These are phyloP conservation scores for Aspergillus hortae DNA, from an alignment of 2,329 filamentous ascomycete genomes.

Conservation along the genomic window DNA sequence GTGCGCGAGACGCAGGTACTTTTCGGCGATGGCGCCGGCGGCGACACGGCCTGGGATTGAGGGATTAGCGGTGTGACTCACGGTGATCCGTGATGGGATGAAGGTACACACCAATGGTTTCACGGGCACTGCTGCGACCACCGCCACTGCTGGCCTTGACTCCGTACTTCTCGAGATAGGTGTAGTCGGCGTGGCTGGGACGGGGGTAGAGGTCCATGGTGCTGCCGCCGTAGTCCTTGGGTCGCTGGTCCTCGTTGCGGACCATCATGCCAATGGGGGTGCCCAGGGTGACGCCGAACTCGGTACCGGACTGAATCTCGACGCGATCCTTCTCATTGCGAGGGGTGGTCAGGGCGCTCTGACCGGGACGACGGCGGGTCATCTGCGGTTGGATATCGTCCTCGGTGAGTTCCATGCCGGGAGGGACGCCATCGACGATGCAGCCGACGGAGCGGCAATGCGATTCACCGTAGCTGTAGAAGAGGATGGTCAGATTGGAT, in stretches of 20 bases:
- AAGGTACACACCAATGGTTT: conserved; percentile 74
- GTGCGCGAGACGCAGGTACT: conserved; percentile 77
- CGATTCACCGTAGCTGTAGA: conserved; percentile 67
- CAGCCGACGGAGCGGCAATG: conserved; percentile 91
- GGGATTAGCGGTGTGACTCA: neutral
- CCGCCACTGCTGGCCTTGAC: conserved; percentile 88
- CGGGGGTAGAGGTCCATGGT: conserved; percentile 92
- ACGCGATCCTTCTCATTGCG: conserved; percentile 90
- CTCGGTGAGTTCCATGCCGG: conserved; percentile 80
- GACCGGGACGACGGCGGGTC: conserved; percentile 83
- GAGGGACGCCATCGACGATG: conserved; percentile 90
- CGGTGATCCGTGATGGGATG: neutral
- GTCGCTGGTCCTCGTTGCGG: conserved; percentile 87
- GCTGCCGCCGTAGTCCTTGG: conserved; percentile 82
- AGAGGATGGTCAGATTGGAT: neutral
- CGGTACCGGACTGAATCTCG: conserved; percentile 87
- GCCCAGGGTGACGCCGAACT: conserved; percentile 83
- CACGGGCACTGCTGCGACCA: conserved; percentile 84
- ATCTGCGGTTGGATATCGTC: conserved; percentile 91
- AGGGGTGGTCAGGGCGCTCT: conserved; percentile 85
- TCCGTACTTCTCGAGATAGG: conserved; percentile 95
- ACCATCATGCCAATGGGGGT: conserved; percentile 87
- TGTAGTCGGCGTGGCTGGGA: conserved; percentile 93
- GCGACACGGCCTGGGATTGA: conserved; percentile 65
- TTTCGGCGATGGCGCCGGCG: conserved; percentile 87